Evolutionary conservation across 192 early-diverging fungal genomes (phyloP), one percentile per base, ranked within the genome.

Genomic region (Jimgerdemannia lactiflua): DNA sequence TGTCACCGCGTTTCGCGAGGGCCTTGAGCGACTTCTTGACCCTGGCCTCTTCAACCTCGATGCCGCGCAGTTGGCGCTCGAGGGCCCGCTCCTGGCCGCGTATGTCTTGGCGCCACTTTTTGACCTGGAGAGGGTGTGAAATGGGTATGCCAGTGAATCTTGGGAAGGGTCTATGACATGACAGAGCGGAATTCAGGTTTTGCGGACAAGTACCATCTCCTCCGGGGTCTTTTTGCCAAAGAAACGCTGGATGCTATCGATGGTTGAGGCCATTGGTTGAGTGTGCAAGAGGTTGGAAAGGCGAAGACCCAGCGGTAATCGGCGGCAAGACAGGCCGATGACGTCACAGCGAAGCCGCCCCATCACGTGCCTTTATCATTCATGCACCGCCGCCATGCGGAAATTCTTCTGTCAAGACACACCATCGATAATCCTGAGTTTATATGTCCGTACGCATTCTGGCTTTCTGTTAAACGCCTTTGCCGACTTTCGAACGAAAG

Each of bases 1-100:
- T 71, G 85, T 99, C 97, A 66, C 91, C 91, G 78, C 94, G 92
- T 79, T 97, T 97, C 42, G 95, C 97, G 10, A 94, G 91, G 67
- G 87, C 87, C 75, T 98, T 96, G 73, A 99, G 88, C 19, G 80
- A 74, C 42, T 77, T 80, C 73, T 94, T 95, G 19, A 92, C 91
- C 74, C 96, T 98, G 70, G 78, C 76, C 78, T 99, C 95, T 76
- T 97, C 94, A n/a, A 74, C 73, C 63, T 95, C 90, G 71, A 98
- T 96, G 9, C 76, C 86, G 4, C 92, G 87, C 20, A 95, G 80
- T 74, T 94, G 93, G 14, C 94, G 87, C 78, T 99, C 95, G 14
- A 99, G 85, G 40, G 87, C 90, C 65, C 98, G 93, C 77, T 97
- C 89, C 71, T 99, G 97, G 3, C 79, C 77, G 42, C 93, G 90